Evolutionary conservation across 805 yeast genomes (phyloP).

Genomic region (Metschnikowia cerradonensis): DNA sequence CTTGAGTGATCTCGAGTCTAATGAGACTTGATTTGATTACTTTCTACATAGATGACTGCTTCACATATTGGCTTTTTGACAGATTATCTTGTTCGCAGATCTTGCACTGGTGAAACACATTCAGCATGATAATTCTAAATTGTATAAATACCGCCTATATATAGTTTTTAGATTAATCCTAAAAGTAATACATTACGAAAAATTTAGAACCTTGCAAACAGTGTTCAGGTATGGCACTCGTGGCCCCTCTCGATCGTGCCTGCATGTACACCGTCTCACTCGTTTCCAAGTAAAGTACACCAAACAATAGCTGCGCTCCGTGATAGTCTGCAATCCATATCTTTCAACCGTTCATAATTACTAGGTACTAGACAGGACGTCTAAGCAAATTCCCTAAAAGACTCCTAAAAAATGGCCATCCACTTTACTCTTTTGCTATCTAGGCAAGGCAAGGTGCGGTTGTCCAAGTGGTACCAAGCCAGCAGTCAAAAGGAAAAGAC

Average conservation of each 20-base stretch:
- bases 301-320: background rate
- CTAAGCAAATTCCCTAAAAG: background rate
- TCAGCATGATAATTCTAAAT: background rate
- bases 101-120: background rate
- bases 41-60: background rate
- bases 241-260: background rate
- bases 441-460: constrained; percentile 91
- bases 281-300: background rate
- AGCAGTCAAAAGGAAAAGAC: constrained; percentile 80
- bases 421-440: constrained; percentile 79
- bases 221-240: background rate
- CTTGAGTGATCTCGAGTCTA: constrained; percentile 24
- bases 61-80: background rate
- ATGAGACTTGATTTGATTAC: background rate
- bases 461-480: constrained; percentile 90
- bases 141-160: too few species aligned
- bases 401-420: constrained; percentile 52
- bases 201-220: background rate
- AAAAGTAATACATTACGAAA: background rate
- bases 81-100: background rate
- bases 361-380: background rate
- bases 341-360: background rate
- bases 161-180: too few species aligned
- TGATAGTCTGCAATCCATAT: background rate
- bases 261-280: background rate